These are phyloP conservation scores for Meira nashicola DNA, from an alignment of 1,284 basidiomycete species.

Conservation along the genomic window DNA sequence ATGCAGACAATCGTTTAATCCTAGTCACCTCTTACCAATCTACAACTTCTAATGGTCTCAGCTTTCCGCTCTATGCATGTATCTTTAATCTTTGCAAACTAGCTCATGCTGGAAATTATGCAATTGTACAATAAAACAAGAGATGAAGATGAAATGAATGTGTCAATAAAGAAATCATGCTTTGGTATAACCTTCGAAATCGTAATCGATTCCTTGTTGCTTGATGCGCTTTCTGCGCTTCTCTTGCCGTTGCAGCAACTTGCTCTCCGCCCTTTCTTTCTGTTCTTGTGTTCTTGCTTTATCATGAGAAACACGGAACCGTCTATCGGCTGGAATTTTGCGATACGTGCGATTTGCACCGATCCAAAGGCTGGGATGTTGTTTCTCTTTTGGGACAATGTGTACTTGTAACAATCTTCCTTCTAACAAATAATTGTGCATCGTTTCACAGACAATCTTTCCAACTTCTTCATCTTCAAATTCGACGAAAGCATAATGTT, in stretches of 20 bases:
- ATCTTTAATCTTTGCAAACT: too few relatives aligned
- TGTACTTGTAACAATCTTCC: conserved; percentile 83
- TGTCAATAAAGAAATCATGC: too few relatives aligned
- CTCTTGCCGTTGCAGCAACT: conserved; percentile 72
- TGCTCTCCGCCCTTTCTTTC: conserved; percentile 64
- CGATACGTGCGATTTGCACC: conserved; percentile 93
- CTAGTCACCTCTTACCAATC: conserved; percentile 27
- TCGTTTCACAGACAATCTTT: conserved; percentile 91
- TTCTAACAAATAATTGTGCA: conserved; percentile 96
- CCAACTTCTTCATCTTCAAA: conserved; percentile 85
- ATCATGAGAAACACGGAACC: conserved; percentile 68
- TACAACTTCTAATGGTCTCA: conserved; percentile 32
- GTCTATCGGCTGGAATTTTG: conserved; percentile 67
- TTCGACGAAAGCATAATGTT: conserved; percentile 96
- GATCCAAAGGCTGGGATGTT: conserved; percentile 90
- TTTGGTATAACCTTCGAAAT: conserved; percentile 63
- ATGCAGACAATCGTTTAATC: conserved; percentile 25
- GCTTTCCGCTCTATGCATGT: too few relatives aligned
- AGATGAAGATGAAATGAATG: not conserved
- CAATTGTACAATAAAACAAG: not conserved
- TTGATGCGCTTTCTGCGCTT: conserved; percentile 73
- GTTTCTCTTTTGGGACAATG: conserved; percentile 71
- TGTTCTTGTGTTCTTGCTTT: conserved; percentile 60
- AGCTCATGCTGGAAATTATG: not conserved
- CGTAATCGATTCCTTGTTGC: conserved; percentile 80